Evolutionary conservation across 1,139 yeast species (phyloP).

Genomic region (Pichia sp.): DNA sequence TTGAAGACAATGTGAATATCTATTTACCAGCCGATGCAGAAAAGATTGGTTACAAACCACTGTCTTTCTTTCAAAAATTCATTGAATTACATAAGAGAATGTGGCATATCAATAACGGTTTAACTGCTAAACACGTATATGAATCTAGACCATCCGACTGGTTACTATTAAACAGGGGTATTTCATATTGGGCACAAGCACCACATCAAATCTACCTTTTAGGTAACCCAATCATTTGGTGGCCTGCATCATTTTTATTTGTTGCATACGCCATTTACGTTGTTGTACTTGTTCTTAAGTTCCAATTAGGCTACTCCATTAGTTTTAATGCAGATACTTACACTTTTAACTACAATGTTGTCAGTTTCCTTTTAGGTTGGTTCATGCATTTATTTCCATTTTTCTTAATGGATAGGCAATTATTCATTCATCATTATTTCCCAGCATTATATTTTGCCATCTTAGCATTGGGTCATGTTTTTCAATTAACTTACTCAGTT

Average conservation of each 20-base stretch:
- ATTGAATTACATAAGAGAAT: conserved; percentile 74
- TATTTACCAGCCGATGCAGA: conserved; percentile 41
- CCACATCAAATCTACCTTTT: conserved; percentile 75
- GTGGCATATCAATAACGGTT: conserved; percentile 87
- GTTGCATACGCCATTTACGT: conserved; percentile 49
- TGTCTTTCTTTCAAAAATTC: conserved; percentile 64
- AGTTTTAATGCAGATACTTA: conserved; percentile 46
- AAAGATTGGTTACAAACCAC: conserved; percentile 53
- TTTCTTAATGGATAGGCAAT: conserved; percentile 87
- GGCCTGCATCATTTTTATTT: conserved; percentile 63
- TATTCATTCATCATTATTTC: conserved; percentile 87
- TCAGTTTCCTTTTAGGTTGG: conserved; percentile 76
- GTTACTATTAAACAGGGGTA: conserved; percentile 88
- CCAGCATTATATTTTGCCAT: conserved; percentile 89
- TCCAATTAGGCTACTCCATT: conserved; percentile 62
- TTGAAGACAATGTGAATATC: conserved; percentile 66
- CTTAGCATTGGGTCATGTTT: conserved; percentile 72
- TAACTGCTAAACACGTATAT: conserved; percentile 80
- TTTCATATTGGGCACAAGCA: conserved; percentile 76
- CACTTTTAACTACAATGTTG: conserved; percentile 65
- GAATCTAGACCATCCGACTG: conserved; percentile 85
- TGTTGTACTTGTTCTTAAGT: conserved; percentile 52
- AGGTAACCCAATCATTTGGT: conserved; percentile 92
- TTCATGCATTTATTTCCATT: conserved; percentile 79
- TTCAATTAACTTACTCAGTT: conserved; percentile 59